Evolutionary conservation across 768 basidiomycete species (phyloP), one percentile per base, ranked within the genome.

Genomic region (Trametes cingulata): DNA sequence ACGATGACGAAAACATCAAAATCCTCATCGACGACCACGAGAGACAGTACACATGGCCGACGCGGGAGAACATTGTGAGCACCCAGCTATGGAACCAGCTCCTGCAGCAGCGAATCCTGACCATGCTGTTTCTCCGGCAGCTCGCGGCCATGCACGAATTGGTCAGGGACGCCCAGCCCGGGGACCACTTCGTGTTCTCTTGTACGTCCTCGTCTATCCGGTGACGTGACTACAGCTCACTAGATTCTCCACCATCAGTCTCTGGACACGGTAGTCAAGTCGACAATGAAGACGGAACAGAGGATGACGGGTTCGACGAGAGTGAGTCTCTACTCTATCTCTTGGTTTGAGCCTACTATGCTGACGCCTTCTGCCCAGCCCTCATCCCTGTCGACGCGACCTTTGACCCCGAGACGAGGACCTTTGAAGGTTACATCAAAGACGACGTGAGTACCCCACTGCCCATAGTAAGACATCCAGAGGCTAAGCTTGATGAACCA

Each of bases 181-280:
- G 80, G 0, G 85, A 85, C 60, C 77, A 69, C 1, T 81, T 84
- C 63, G 82, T 85, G 60, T 84, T 86, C 57, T 83, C 84, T 43
- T 86, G 84, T 85, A 53, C 57, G 79, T 19, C 4, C 15, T 13
- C 1, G 68, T 9, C 24, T 41, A 1, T 27, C 25, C 4, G 6
- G 5, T 2, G 45, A 14, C 1, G 20, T 7, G 2, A 5, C n/a
- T 52, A 37, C 52, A 13, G 29, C 42, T 27, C 52, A 59, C 27
- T 65, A 15, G 29, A 3, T 19, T 6, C n/a, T 27, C 37, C n/a
- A 12, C 10, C 14, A 33, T 20, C 9, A 81, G 80, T 81, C 64
- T 78, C 83, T 0, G 84, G 84, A 0, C 84, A 85, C 63, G 78
- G 78, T 0, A 63, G 65, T 13, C 84, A 85, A 61, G 70, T 77